Base-by-base conservation (phyloP, 75 land plant genomes). In the Azolla pinnata region DNA sequence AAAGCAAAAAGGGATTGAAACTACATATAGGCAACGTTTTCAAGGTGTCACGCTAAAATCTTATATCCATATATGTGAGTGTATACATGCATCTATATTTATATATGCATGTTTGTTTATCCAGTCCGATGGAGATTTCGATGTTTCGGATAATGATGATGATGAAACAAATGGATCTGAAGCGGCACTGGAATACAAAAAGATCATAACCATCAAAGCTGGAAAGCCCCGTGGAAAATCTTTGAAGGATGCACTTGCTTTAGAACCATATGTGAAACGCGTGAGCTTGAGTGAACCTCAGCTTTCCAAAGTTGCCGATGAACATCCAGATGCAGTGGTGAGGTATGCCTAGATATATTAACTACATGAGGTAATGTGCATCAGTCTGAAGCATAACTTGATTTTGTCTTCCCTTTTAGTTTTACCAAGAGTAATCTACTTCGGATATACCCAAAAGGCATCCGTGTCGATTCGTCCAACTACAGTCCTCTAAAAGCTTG, bases 201-300 rank as follows among this genome's bases (percentile, higher is more conserved):
- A 62, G 29, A 63, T 84, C 17, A 88, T 88, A 55, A 65, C 88
- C 0, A 88, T 88, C 32, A 83, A 57, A 57, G 84, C 82, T 24
- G 70, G 74, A 60, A 84, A 84, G 58, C 67, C 60, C 9, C 78
- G 70, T 20, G 77, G 83, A 12, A 38, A 44, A n/a, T 25, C 72
- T 0, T 29, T 68, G 60, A 57, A 57, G 17, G 71, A 74, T 5
- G 47, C 54, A 27, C 61, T 85, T 48, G 62, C 32, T 19, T 78
- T 79, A 30, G 69, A 60, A n/a, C 47, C 59, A 17, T 56, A 57
- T 56, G 89, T 70, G 32, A 79, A 59, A 61, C 70, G 93, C 1
- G 59, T 88, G 27, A 88, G 89, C 64, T 53, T 88, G 47, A 81
- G 89, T 51, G 83, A 84, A 46, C 79, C 73, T 26, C 56, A 72